These are phyloP conservation scores for Salix brachista DNA, from an alignment of 345 rosid species.

Conservation along the genomic window DNA sequence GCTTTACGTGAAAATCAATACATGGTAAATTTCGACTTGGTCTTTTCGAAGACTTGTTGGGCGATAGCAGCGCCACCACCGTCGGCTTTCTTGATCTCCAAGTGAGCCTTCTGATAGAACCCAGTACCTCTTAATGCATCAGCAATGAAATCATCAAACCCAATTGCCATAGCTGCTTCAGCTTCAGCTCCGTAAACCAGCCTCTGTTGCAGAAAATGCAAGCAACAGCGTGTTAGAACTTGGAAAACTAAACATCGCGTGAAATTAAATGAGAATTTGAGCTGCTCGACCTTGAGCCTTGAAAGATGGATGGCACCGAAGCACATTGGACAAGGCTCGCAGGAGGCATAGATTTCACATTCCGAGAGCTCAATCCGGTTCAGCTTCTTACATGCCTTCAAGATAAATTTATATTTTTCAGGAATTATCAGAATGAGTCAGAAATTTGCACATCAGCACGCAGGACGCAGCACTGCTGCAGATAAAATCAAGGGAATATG, in stretches of 20 bases:
- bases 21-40: slow-evolving; percentile 69
- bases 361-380: slow-evolving; percentile 62
- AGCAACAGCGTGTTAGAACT: background rate
- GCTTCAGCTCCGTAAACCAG: slow-evolving; percentile 83
- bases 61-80: slow-evolving; percentile 72
- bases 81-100: slow-evolving; percentile 77
- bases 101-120: slow-evolving; percentile 56
- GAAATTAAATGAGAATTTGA: background rate
- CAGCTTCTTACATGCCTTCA: slow-evolving; percentile 80
- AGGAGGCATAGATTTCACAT: slow-evolving; percentile 72
- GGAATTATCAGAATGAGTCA: background rate
- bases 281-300: slow-evolving; percentile 47
- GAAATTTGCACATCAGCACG: background rate
- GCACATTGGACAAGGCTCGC: slow-evolving; percentile 86
- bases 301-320: slow-evolving; percentile 80
- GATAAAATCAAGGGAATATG: background rate
- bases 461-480: background rate
- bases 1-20: slow-evolving; percentile 33
- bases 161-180: slow-evolving; percentile 79
- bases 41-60: slow-evolving; percentile 86
- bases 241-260: background rate
- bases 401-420: background rate
- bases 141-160: slow-evolving; percentile 77
- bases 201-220: slow-evolving; percentile 35
- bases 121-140: slow-evolving; percentile 71